Evolutionary conservation across 805 yeast genomes (phyloP), one percentile per base, ranked within the genome.

Genomic region (Lachancea sp.): DNA sequence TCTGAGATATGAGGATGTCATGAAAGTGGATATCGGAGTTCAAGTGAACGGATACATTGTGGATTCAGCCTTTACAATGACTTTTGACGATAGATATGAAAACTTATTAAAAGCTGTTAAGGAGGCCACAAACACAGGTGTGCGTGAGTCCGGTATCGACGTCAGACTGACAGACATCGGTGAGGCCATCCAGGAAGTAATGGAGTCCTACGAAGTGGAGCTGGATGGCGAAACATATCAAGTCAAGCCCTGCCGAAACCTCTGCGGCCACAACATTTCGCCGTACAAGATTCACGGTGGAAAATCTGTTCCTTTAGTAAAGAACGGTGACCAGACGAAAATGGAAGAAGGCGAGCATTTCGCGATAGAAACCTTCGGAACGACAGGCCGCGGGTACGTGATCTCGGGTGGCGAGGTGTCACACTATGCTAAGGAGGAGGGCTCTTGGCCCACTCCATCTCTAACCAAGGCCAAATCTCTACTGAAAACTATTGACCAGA

Each of bases 271-370:
- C 67, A 89, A 80, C 58, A 92, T 92, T 54, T 80, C 76, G 19
- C 89, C 81, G 41, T 89, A 71, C 64, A 71, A 69, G 39, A 92
- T 92, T 55, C 99, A 92, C 63, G 92, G 89, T 30, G 97, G 96
- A 48, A 92, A 92, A 63, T 80, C 94, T 19, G 97, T 92, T 34
- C 99, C 99, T 13, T 92, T 92, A 55, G 95, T 92, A 25, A 83
- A 89, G 55, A 85, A 85, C 55, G 90, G 88, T 6, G 98, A 92
- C 61, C 75, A 75, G 63, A 92, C 97, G 8, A 90, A 90, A 72
- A 90, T 92, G 96, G 99, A 92, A 63, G 99, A 92, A 69, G 96
- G 96, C 48, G 98, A 92, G 64, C 81, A 87, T 2, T 90, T 86
- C 70, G 99, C 99, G 45, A 90, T 92, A 57, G 99, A 92, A 67